phyloP scores from a whole-genome alignment of 306 rosid genomes.

The Inga laurina region DNA sequence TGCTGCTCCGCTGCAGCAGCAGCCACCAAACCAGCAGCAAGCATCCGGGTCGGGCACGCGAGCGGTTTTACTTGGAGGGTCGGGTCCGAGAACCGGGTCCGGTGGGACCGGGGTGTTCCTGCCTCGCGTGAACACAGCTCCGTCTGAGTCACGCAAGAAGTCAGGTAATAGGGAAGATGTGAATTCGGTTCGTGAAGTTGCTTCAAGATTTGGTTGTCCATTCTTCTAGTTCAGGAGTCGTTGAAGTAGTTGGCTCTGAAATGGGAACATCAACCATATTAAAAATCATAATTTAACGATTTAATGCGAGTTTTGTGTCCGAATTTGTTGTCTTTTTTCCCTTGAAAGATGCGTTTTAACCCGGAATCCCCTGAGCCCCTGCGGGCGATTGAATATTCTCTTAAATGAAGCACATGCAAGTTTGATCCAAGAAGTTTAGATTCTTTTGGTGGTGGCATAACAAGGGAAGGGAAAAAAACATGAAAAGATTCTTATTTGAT shows the following conservation, averaged over 20 bases:
- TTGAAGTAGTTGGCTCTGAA: slow-evolving; percentile 34
- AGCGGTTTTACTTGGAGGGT: slow-evolving; percentile 44
- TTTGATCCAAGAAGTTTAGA: neutral
- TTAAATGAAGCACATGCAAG: neutral
- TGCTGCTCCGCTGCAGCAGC: neutral
- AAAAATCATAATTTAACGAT: neutral
- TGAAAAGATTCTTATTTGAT: neutral
- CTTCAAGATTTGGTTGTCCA: slow-evolving; percentile 15
- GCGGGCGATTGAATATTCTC: slow-evolving; percentile 14
- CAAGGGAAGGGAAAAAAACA: neutral
- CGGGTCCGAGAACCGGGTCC: slow-evolving; percentile 40
- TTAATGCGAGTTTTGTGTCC: neutral
- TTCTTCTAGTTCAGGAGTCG: slow-evolving; percentile 5
- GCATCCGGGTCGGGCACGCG: slow-evolving; percentile 37
- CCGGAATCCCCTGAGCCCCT: neutral
- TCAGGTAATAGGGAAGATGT: slow-evolving; percentile 30
- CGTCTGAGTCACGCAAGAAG: slow-evolving; percentile 27
- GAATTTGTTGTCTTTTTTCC: neutral
- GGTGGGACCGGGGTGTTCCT: slow-evolving; percentile 89
- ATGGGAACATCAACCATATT: slow-evolving; percentile 29
- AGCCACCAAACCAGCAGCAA: slow-evolving; percentile 10
- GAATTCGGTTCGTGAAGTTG: neutral
- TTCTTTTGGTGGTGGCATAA: neutral
- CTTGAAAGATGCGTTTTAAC: neutral
- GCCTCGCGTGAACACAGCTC: slow-evolving; percentile 42